Evolutionary conservation across 192 early-diverging fungal genomes (phyloP).

Genomic region (Coemansia sp.): DNA sequence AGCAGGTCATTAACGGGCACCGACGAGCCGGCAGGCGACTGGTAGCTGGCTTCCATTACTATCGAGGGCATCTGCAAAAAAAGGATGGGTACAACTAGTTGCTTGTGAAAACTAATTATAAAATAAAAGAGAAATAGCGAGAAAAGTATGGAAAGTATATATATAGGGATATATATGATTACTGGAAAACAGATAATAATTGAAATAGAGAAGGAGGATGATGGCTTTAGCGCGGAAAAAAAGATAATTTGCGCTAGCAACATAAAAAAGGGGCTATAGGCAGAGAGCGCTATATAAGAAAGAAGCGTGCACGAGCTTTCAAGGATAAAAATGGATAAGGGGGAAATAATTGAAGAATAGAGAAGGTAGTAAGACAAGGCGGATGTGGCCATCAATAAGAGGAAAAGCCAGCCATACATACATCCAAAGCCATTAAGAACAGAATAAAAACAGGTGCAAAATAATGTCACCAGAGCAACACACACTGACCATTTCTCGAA

Average conservation of each 20-base stretch:
- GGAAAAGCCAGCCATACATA: too few relatives aligned
- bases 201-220: too few relatives aligned
- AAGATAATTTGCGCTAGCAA: neutral
- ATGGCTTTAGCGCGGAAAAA: slow-evolving; percentile 1
- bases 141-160: too few relatives aligned
- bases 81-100: neutral
- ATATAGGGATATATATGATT: too few relatives aligned
- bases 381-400: too few relatives aligned
- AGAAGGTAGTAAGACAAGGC: too few relatives aligned
- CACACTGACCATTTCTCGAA: neutral
- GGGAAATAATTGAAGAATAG: too few relatives aligned
- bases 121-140: neutral
- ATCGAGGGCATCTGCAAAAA: slow-evolving; percentile 23
- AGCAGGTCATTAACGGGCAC: slow-evolving; percentile 18
- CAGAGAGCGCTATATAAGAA: neutral
- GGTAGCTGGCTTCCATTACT: slow-evolving; percentile 13
- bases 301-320: too few relatives aligned
- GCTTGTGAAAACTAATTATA: neutral
- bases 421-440: neutral
- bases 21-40: neutral
- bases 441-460: neutral
- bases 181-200: too few relatives aligned
- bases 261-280: too few relatives aligned
- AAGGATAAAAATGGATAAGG: neutral
- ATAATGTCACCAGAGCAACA: neutral